A percentile compares a stretch with the other conserved stretches of the same genome.
Evolutionary conservation across 805 yeast genomes (phyloP).

Genomic region (Nakazawaea siamensis): DNA sequence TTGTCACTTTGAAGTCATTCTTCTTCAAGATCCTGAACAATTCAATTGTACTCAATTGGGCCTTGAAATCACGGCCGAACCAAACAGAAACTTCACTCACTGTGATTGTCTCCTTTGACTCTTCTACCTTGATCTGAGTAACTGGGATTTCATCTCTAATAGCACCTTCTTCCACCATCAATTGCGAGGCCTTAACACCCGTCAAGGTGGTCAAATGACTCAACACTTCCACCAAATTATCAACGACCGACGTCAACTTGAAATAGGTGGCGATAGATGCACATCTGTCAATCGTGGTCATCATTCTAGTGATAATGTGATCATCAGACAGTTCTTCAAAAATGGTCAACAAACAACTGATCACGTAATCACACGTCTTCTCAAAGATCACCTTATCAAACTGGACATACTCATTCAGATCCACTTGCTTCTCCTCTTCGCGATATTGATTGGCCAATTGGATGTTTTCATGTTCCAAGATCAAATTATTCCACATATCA

Average conservation of each 20-base stretch:
- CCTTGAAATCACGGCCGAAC: conserved; percentile 86
- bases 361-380: conserved; percentile 52
- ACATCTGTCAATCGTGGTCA: conserved; percentile 81
- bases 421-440: conserved; percentile 7
- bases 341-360: conserved; percentile 65
- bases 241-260: conserved; percentile 47
- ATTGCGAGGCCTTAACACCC: conserved; percentile 25
- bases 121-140: conserved; percentile 40
- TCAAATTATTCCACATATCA: conserved; percentile 69
- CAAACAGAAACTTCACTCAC: conserved; percentile 77
- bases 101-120: conserved; percentile 49
- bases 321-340: conserved; percentile 89
- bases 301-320: conserved; percentile 76
- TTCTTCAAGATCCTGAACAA: conserved; percentile 68
- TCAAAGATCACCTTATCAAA: conserved; percentile 71
- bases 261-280: conserved; percentile 68
- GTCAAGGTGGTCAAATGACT: conserved; percentile 64
- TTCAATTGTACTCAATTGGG: conserved; percentile 83
- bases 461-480: conserved; percentile 36
- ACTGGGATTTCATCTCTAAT: conserved; percentile 33
- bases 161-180: conserved; percentile 18
- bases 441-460: not conserved
- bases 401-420: conserved; percentile 28
- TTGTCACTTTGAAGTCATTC: conserved; percentile 39
- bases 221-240: conserved; percentile 56